Evolutionary conservation across 2,329 filamentous ascomycete genomes (phyloP).

Genomic region (Atkinsonella hypoxylon): DNA sequence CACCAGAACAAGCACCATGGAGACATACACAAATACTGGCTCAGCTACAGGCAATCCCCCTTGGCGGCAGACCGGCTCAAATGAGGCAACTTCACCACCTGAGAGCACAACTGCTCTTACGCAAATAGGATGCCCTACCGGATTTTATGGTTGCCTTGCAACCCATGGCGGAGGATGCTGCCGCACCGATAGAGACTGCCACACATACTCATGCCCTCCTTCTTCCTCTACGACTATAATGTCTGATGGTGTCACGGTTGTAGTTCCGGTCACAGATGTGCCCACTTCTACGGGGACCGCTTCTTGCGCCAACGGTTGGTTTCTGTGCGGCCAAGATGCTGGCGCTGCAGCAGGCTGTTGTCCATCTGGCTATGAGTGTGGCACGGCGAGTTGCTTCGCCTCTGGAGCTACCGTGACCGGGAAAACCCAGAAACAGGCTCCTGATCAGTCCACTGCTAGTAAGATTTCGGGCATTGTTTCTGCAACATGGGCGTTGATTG

Average conservation of each 20-base stretch:
- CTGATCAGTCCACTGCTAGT: conserved; percentile 15
- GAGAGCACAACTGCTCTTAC: conserved; percentile 23
- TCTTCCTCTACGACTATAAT: conserved; percentile 50
- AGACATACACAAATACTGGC: conserved; percentile 25
- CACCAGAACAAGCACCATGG: conserved; percentile 20
- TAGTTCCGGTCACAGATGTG: conserved; percentile 43
- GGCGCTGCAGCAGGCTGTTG: conserved; percentile 72
- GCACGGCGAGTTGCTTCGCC: conserved; percentile 57
- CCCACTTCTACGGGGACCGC: conserved; percentile 29
- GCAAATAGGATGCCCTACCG: conserved; percentile 57
- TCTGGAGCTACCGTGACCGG: conserved; percentile 38
- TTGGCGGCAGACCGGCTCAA: conserved; percentile 27
- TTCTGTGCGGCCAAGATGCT: conserved; percentile 45
- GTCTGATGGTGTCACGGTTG: conserved; percentile 56
- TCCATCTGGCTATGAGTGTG: conserved; percentile 64
- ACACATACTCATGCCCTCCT: conserved; percentile 64
- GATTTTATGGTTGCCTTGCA: conserved; percentile 84
- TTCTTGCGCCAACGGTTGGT: conserved; percentile 71
- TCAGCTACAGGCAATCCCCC: conserved; percentile 29
- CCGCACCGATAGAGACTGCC: conserved; percentile 74
- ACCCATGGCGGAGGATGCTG: conserved; percentile 78
- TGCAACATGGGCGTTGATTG: not conserved
- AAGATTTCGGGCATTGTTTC: not conserved
- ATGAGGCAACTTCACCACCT: conserved; percentile 23
- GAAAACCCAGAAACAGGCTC: conserved; percentile 43